These are phyloP conservation scores for Ceratocystis variospora DNA, from an alignment of 2,329 filamentous ascomycete genomes.

Conservation along the genomic window DNA sequence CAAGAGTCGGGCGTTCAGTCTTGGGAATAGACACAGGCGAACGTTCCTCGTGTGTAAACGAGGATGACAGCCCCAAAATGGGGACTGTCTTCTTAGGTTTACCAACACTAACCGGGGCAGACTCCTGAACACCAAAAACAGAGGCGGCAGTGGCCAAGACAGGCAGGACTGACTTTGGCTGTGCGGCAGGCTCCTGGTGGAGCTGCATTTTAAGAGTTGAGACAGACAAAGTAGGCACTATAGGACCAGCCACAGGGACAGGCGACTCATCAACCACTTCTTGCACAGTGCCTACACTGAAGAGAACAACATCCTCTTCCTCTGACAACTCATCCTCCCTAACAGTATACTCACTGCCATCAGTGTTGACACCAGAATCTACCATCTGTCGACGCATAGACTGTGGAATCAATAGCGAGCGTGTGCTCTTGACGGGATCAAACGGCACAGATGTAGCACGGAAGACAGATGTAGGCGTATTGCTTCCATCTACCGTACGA, in stretches of 20 bases:
- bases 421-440: constrained; percentile 12
- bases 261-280: constrained; percentile 14
- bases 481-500: constrained; percentile 33
- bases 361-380: constrained; percentile 48
- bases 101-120: constrained; percentile 25
- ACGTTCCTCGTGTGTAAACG: not conserved
- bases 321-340: constrained; percentile 23
- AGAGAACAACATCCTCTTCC: constrained; percentile 23
- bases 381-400: constrained; percentile 35
- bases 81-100: constrained; percentile 21
- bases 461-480: constrained; percentile 36
- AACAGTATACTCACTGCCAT: constrained; percentile 30
- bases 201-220: not conserved
- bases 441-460: constrained; percentile 31
- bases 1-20: constrained; percentile 23
- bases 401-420: constrained; percentile 12
- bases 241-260: constrained; percentile 2
- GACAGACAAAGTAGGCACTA: constrained; percentile 6
- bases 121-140: constrained; percentile 25
- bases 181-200: constrained; percentile 19
- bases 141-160: constrained; percentile 24
- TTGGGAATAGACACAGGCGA: constrained; percentile 25
- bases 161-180: constrained; percentile 23
- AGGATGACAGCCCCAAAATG: constrained; percentile 20
- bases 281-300: constrained; percentile 7